phyloP scores from a whole-genome alignment of 495 filamentous ascomycete genomes.

The Bryoglossum gracile region DNA sequence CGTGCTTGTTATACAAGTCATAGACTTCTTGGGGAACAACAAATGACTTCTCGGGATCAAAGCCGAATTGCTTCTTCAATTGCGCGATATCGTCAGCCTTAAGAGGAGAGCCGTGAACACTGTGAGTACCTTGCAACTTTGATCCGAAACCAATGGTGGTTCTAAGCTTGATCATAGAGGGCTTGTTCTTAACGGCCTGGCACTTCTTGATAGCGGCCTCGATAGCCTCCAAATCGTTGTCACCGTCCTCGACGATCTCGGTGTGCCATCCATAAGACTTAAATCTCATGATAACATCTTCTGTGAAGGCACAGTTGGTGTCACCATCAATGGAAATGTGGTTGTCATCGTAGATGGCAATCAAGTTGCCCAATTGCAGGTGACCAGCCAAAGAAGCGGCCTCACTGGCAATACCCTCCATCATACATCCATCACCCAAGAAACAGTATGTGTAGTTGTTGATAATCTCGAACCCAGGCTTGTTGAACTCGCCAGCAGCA shows the following conservation, averaged over 20 bases:
- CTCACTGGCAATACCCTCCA: conserved; percentile 95
- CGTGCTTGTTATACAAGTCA: conserved; percentile 76
- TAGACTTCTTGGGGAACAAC: conserved; percentile 93
- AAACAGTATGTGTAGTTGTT: conserved; percentile 96
- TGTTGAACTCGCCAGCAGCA: conserved; percentile 88
- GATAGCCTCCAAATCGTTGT: conserved; percentile 81
- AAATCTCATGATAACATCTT: conserved; percentile 93
- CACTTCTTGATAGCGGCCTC: conserved; percentile 80
- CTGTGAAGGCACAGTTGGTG: conserved; percentile 92
- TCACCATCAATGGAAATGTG: conserved; percentile 92
- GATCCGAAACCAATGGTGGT: conserved; percentile 99
- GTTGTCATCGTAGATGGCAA: conserved; percentile 97
- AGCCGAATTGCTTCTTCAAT: conserved; percentile 90
- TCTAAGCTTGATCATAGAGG: conserved; percentile 90
- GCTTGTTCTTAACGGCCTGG: conserved; percentile 89
- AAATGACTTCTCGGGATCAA: conserved; percentile 90
- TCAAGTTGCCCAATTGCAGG: conserved; percentile 94
- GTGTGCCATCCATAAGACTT: conserved; percentile 98
- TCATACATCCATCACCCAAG: conserved; percentile 97
- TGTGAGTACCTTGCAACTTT: conserved; percentile 82
- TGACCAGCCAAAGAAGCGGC: conserved; percentile 90
- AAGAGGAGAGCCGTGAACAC: conserved; percentile 91
- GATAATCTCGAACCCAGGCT: conserved; percentile 84
- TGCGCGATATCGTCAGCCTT: conserved; percentile 88
- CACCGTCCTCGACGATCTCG: conserved; percentile 78